phyloP scores from a whole-genome alignment of 2,329 filamentous ascomycete species.

The Fusarium albosuccineum region DNA sequence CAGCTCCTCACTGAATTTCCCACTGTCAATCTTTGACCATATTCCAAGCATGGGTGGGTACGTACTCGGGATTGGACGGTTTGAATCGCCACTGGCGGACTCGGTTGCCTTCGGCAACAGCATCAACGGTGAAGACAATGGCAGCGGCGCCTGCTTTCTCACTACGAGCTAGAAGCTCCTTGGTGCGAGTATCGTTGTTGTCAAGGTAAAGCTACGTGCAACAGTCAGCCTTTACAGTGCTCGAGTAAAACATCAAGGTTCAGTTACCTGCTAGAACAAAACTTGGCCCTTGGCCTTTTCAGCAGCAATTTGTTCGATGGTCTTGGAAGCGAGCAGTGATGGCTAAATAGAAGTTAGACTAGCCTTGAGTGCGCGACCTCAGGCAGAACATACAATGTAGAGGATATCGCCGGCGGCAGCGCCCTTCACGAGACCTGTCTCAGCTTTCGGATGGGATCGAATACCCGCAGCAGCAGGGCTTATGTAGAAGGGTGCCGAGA shows the following conservation, averaged over 20 bases:
- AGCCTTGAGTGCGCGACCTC: background rate
- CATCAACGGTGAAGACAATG: background rate
- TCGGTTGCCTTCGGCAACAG: background rate
- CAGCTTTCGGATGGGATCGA: background rate
- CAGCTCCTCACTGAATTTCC: too few species aligned
- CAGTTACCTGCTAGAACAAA: background rate
- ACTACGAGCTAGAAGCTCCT: background rate
- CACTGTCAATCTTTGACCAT: too few species aligned
- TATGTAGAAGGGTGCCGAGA: background rate
- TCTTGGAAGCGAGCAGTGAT: background rate
- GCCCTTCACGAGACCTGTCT: background rate
- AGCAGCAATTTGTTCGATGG: background rate
- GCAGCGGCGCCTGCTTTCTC: background rate
- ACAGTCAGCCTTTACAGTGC: background rate
- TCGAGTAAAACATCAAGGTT: background rate
- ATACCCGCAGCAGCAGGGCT: background rate
- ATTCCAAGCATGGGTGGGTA: too few species aligned
- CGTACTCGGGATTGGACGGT: background rate
- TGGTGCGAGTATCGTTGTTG: background rate
- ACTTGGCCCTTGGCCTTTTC: background rate
- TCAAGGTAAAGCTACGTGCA: background rate
- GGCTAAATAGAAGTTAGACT: background rate
- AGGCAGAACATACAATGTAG: background rate
- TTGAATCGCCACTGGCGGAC: background rate
- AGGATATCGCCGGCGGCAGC: background rate